Evolutionary conservation across 179 eudicot species (phyloP), one percentile per base, ranked within the genome.

Genomic region (Kewa caespitosa): DNA sequence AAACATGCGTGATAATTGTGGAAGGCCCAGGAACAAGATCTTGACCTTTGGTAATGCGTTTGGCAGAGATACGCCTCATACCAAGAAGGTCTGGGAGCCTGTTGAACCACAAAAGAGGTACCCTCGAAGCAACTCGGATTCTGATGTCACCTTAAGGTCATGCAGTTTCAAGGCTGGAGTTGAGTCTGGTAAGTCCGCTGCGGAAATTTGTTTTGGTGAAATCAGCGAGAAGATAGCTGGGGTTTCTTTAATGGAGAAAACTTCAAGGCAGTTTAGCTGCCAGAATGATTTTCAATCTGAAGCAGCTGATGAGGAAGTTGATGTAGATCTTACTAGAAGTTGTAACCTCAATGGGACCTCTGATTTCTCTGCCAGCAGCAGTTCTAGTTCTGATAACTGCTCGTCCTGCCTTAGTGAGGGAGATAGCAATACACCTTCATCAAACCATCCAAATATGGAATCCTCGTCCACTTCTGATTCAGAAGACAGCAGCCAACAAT

Each of bases 51-150:
- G 72, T 76, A 73, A 69, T 81, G 63, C 81, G 17, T 77, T 62
- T 70, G 81, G 79, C 36, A 83, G 89, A 82, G 90, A 90, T 72
- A 76, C 72, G 15, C 82, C 83, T 76, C 81, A 83, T 77, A 83
- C 79, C 22, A 93, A 89, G 86, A 87, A 93, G 84, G 93, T 91
- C 60, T 95, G 99, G 99, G 99, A 95, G 75, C 99, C 99, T 67
- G 87, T 91, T 80, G 99, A 96, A 63, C 82, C 94, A 31, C 93
- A 83, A 57, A 96, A 85, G 84, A 91, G 91, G 78, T 86, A 84
- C 66, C 83, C 87, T 46, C 79, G 88, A 37, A 82, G 93, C 85
- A 92, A 86, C 82, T 92, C 94, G 0, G 92, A 90, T 79, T 77
- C 95, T 46, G 89, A 90, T 83, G 84, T 88, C 71, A 86, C 89